Evolutionary conservation across 495 filamentous ascomycete genomes (phyloP).

Genomic region (Letharia lupina): DNA sequence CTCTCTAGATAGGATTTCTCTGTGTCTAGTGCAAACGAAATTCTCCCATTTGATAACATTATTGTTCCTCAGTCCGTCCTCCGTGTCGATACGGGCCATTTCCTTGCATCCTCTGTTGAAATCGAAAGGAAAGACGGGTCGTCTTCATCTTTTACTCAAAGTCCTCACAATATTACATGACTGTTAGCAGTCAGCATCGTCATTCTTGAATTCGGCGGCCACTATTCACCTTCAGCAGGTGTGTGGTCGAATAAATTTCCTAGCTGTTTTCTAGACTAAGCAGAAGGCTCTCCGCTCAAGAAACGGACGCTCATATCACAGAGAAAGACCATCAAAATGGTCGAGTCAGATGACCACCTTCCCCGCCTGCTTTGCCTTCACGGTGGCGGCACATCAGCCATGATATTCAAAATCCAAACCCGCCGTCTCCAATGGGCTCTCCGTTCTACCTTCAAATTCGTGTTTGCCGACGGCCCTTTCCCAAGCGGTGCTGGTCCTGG

Average conservation of each 20-base stretch:
- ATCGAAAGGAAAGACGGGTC: not conserved
- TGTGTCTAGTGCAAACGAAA: not conserved
- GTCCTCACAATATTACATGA: not conserved
- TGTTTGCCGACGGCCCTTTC: constrained; percentile 32
- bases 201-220: not conserved
- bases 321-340: not conserved
- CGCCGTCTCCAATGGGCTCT: constrained; percentile 21
- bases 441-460: constrained; percentile 26
- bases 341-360: constrained; percentile 11
- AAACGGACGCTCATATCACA: not conserved
- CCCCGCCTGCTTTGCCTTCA: constrained; percentile 26
- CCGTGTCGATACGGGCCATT: not conserved
- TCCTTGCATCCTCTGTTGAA: not conserved
- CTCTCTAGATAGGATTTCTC: not conserved
- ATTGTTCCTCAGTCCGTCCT: not conserved
- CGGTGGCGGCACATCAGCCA: constrained; percentile 24
- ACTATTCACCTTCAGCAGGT: not conserved
- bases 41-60: not conserved
- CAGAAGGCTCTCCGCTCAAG: not conserved
- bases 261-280: not conserved
- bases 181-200: not conserved
- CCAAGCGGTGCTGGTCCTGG: constrained; percentile 28
- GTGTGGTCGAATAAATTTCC: not conserved
- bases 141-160: not conserved
- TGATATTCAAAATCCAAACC: constrained; percentile 23